phyloP scores from a whole-genome alignment of 371 early-diverging fungal species.

The Mortierella sp. region DNA sequence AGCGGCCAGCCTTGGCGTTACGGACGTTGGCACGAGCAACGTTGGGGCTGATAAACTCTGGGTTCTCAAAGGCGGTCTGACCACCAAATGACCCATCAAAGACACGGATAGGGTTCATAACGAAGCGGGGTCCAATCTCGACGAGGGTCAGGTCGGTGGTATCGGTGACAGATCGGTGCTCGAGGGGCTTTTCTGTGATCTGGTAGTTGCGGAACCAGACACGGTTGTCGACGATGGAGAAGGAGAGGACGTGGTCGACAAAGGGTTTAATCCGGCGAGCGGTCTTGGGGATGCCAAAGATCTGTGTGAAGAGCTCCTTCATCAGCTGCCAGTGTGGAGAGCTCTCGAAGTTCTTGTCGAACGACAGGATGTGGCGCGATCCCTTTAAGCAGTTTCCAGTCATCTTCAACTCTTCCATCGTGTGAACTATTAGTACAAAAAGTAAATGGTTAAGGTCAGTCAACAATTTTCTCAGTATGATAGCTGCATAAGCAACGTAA shows the following conservation, averaged over 20 bases:
- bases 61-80: conserved; percentile 90
- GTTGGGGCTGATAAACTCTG: conserved; percentile 87
- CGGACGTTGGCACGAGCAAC: conserved; percentile 62
- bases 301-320: conserved; percentile 92
- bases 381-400: conserved; percentile 98
- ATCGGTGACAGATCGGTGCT: conserved; percentile 62
- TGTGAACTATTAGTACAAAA: conserved; percentile 78
- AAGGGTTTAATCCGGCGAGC: conserved; percentile 95
- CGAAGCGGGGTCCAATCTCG: conserved; percentile 99
- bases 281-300: conserved; percentile 91
- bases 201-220: conserved; percentile 98
- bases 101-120: conserved; percentile 90
- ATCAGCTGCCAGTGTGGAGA: conserved; percentile 86
- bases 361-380: conserved; percentile 94
- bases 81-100: conserved; percentile 97
- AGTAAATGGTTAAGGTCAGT: too few species aligned
- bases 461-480: neutral
- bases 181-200: conserved; percentile 69
- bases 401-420: conserved; percentile 98
- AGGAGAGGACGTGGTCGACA: conserved; percentile 93
- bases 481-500: neutral
- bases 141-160: conserved; percentile 85
- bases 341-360: conserved; percentile 92
- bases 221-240: conserved; percentile 90
- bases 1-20: conserved; percentile 69